Conservation (phyloP, 2,329 filamentous ascomycete species). For the Sclerotinia sclerotiorum region DNA sequence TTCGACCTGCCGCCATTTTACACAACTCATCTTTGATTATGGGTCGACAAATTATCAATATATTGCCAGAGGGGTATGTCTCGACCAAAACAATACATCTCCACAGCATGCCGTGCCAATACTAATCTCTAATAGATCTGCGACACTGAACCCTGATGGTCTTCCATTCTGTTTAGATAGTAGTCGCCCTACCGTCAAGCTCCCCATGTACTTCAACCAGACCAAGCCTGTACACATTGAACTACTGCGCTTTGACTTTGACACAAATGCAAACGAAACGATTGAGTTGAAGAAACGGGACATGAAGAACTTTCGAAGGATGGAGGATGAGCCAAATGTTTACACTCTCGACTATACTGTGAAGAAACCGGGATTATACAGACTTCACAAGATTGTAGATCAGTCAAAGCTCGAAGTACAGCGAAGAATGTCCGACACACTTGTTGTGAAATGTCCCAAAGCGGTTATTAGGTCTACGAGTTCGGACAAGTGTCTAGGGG, state of each 20-base stretch:
- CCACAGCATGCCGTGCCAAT: background rate
- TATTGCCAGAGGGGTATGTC: conserved; percentile 82
- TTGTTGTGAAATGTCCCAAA: conserved; percentile 82
- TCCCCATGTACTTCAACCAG: conserved; percentile 92
- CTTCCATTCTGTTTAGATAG: conserved; percentile 78
- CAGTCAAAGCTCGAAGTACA: conserved; percentile 93
- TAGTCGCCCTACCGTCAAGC: conserved; percentile 57
- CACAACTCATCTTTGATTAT: conserved; percentile 93
- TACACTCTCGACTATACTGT: conserved; percentile 67
- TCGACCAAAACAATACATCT: background rate
- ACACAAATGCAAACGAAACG: conserved; percentile 75
- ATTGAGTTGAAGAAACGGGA: conserved; percentile 74
- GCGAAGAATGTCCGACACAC: conserved; percentile 69
- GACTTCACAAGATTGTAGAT: conserved; percentile 81
- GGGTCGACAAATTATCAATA: conserved; percentile 96
- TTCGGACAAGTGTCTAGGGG: conserved; percentile 74
- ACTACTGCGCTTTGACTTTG: conserved; percentile 80
- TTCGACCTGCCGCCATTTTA: conserved; percentile 82
- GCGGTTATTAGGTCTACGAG: conserved; percentile 68
- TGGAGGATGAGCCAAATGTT: conserved; percentile 58
- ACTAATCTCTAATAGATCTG: conserved; percentile 56
- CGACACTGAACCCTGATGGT: conserved; percentile 79
- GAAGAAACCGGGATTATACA: conserved; percentile 86
- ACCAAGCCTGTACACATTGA: conserved; percentile 88
- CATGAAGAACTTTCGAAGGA: conserved; percentile 65